Base-by-base conservation (phyloP, 257 asterid species). In the Cruciata laevipes region DNA sequence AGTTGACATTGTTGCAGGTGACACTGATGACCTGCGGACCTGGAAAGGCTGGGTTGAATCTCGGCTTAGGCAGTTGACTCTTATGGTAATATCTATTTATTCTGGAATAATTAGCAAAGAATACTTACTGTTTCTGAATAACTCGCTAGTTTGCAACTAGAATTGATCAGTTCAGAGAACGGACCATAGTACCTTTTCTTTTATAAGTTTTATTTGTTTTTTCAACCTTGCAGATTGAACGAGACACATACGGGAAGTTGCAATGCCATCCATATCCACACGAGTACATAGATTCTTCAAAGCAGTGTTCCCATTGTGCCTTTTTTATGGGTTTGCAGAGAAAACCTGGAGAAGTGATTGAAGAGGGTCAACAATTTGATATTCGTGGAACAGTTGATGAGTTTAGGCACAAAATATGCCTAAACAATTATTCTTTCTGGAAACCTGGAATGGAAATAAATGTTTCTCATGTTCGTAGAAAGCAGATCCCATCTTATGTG, bases 1-100 rank as follows among this genome's bases (percentile, higher is more conserved):
- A 73, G 87, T 94, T 73, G 96, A 90, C 68, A 81, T 90, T 30
- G 79, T 83, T 63, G 99, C 99, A 49, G 82, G 88, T 67, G 89
- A 89, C 81, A 74, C 37, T 64, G 96, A 94, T 82, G 99, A 90
- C 75, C 80, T 94, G 81, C 96, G 97, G 68, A 80, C 91, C 63
- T 94, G 99, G 99, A 87, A 82, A 76, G 99, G 99, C 71, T 87
- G 99, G 99, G 96, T 94, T 56, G 97, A 88, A 76, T 94, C 99
- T 66, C 95, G 99, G 40, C 76, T 94, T 69, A 87, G 99, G 71
- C 96, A 88, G 79, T 80, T 94, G 32, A 94, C 96, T 53, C 71
- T 87, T 69, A 94, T 85, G 98, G 99, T 94, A 93, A 76, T 70
- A 57, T 76, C 80, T 78, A 24, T 74, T 25, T 72, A 27, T 74